phyloP scores from a whole-genome alignment of 1,139 yeast genomes.

The Suhomyces kunorum region DNA sequence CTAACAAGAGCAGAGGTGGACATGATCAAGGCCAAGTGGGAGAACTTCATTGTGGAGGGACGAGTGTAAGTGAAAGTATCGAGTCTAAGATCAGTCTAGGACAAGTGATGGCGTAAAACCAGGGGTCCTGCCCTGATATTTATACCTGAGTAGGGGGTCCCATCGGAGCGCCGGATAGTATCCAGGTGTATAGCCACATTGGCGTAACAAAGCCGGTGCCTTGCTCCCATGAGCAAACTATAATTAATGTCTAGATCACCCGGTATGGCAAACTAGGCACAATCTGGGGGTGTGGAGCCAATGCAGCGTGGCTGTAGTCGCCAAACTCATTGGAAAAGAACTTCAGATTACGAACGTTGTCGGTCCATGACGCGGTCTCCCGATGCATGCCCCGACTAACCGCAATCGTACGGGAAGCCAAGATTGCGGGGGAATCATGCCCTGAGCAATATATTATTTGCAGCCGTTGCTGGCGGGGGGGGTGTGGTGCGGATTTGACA shows the following conservation, averaged over 20 bases:
- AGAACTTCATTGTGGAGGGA: conserved; percentile 16
- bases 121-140: background rate
- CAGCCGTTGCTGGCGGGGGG: conserved; percentile 1
- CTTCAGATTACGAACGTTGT: conserved; percentile 10
- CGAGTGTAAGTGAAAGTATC: background rate
- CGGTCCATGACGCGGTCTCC: background rate
- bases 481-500: background rate
- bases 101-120: background rate
- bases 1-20: conserved; percentile 18
- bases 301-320: conserved; percentile 8
- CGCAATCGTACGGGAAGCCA: too few relatives aligned
- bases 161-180: too few relatives aligned
- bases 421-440: too few relatives aligned
- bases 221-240: conserved; percentile 6
- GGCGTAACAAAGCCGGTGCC: background rate
- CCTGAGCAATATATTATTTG: background rate
- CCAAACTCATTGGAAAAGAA: background rate
- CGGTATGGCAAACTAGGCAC: conserved; percentile 4
- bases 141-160: background rate
- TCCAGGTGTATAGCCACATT: conserved; percentile 14
- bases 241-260: conserved; percentile 7
- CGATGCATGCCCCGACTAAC: background rate
- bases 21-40: conserved; percentile 18
- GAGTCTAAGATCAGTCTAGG: background rate
- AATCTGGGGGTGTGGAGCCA: conserved; percentile 2